Conservation (phyloP, 345 rosid species). For the Moricandia moricandioides region DNA sequence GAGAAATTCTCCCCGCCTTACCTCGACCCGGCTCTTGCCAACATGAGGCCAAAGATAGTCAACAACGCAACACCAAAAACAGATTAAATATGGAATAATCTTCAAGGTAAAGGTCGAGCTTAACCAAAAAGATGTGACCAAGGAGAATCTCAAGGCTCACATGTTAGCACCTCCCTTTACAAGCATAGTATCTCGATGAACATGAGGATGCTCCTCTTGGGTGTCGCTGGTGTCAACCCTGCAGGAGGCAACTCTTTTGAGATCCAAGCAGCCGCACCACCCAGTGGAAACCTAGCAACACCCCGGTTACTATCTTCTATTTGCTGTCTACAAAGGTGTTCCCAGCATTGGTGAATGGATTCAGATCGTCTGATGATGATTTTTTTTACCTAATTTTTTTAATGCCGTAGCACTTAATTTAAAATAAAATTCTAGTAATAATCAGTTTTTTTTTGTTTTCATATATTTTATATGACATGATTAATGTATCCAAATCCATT, state of each 20-base stretch:
- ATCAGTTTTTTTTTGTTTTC: neutral
- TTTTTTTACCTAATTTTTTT: constrained; percentile 15
- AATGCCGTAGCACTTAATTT: neutral
- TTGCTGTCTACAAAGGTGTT: constrained; percentile 51
- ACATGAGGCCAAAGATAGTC: constrained; percentile 39
- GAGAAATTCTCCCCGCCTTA: constrained; percentile 81
- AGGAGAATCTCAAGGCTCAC: constrained; percentile 36
- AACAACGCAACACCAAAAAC: constrained; percentile 1
- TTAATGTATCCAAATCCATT: constrained; percentile 8
- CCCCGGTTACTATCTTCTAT: constrained; percentile 56
- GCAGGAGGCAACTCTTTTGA: constrained; percentile 3
- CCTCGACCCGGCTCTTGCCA: constrained; percentile 41
- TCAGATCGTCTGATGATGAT: constrained; percentile 38
- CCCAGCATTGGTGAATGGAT: constrained; percentile 57
- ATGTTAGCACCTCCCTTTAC: constrained; percentile 67
- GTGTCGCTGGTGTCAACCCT: constrained; percentile 21
- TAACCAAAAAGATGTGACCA: neutral
- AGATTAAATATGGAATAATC: constrained; percentile 30
- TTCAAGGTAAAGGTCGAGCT: constrained; percentile 33
- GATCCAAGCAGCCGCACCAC: constrained; percentile 39
- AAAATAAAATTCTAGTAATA: neutral
- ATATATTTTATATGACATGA: neutral
- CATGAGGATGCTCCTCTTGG: constrained; percentile 50
- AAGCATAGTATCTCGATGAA: constrained; percentile 67
- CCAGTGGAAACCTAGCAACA: constrained; percentile 48